Conservation (phyloP, 768 basidiomycete genomes). For the Strobilomyces echinocephalus region DNA sequence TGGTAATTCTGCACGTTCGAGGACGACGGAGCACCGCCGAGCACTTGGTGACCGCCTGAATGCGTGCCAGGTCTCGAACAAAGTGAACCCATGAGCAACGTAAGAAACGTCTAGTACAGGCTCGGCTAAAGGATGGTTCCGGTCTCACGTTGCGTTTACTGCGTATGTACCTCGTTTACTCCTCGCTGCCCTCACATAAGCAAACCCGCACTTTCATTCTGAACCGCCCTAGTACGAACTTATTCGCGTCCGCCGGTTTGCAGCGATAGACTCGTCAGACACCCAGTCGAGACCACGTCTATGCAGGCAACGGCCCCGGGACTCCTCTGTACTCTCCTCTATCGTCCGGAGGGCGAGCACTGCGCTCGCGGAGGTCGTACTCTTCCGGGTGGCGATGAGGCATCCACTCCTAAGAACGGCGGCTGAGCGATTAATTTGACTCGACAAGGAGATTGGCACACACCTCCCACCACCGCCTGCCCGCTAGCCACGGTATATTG, state of each 20-base stretch:
- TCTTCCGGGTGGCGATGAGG: constrained; percentile 53
- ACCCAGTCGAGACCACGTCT: constrained; percentile 5
- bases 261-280: background rate
- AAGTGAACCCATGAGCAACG: constrained; percentile 47
- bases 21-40: constrained; percentile 34
- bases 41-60: constrained; percentile 45
- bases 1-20: constrained; percentile 19
- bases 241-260: background rate
- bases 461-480: constrained; percentile 84
- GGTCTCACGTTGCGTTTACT: constrained; percentile 12
- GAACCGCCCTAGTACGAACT: background rate
- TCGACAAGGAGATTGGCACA: constrained; percentile 33
- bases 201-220: background rate
- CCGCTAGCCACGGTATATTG: constrained; percentile 56
- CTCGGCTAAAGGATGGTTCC: too few relatives aligned
- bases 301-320: constrained; percentile 25
- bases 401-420: constrained; percentile 29
- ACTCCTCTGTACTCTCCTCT: constrained; percentile 46
- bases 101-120: background rate
- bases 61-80: constrained; percentile 48
- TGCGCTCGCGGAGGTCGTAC: constrained; percentile 41
- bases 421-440: constrained; percentile 18
- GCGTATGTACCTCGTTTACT: constrained; percentile 18
- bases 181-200: constrained; percentile 12
- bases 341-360: constrained; percentile 27